Evolutionary conservation across 352 stramenopile species (phyloP), one percentile per base, ranked within the genome.

Genomic region (Hyaloperonospora brassicae): DNA sequence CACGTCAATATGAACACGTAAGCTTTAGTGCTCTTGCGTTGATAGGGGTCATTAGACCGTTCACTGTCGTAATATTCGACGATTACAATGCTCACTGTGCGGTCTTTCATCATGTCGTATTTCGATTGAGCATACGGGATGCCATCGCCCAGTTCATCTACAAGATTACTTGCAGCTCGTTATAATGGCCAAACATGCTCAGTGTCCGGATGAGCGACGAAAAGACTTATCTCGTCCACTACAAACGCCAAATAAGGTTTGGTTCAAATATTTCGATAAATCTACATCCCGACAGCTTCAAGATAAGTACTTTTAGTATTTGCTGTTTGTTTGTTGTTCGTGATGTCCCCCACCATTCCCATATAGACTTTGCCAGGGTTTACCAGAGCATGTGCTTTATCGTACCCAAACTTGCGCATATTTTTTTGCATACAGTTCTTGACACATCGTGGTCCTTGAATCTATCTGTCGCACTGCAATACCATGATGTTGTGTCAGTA

Each of bases 251-350:
- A 25, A 23, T 70, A 58, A 12, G 58, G 43, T 1, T 43, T 54
- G 14, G 48, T 72, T 13, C 52, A 52, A 12, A 62, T 69, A 0
- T 50, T 52, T 12, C 68, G 39, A 31, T 69, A 71, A 62, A 71
- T 64, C 4, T 64, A 43, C 52, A 52, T 58, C 11, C 55, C 58
- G 5, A 70, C 24, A 0, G 51, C 27, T 12, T 54, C 50, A n/a
- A 55, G 40, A 42, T 67, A 72, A n/a, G 27, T 6, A 43, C 31
- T 45, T 50, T 12, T 2, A 44, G 25, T 50, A 48, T 4, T 23
- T 36, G 31, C 27, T 31, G 27, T 3, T 31, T 31, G 22, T 10
- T 14, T n/a, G 31, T 30, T 30, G 61, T 10, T 21, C 12, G n/a
- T 57, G 9, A 7, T 62, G 52, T 14, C 36, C 14, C 34, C 25